A percentile compares a stretch with the other conserved stretches of the same genome.
These are phyloP conservation scores for Pneumocystis canis DNA, from an alignment of 1,139 yeast genomes.

Conservation along the genomic window DNA sequence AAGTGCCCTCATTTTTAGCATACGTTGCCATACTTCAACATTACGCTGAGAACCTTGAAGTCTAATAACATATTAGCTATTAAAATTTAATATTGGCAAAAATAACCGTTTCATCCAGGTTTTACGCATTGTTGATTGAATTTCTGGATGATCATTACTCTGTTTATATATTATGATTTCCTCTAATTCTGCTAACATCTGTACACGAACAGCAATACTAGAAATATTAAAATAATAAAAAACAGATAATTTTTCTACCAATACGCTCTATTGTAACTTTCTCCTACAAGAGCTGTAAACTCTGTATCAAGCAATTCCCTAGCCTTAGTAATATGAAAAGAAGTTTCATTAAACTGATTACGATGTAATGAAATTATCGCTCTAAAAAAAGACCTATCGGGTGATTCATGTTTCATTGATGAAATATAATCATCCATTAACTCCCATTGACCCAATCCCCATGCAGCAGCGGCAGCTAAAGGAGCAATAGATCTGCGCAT, in stretches of 20 bases:
- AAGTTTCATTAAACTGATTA: slow-evolving; percentile 71
- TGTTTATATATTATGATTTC: slow-evolving; percentile 84
- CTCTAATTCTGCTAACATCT: slow-evolving; percentile 91
- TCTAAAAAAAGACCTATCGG: slow-evolving; percentile 86
- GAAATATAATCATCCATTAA: slow-evolving; percentile 80
- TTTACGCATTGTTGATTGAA: slow-evolving; percentile 65
- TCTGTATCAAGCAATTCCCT: slow-evolving; percentile 84
- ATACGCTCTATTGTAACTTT: slow-evolving; percentile 91
- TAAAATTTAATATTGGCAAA: background rate
- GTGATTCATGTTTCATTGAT: slow-evolving; percentile 83
- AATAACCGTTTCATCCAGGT: slow-evolving; percentile 74
- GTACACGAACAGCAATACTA: slow-evolving; percentile 89
- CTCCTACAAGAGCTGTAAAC: slow-evolving; percentile 85
- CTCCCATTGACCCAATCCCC: slow-evolving; percentile 99
- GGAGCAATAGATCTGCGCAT: slow-evolving; percentile 84
- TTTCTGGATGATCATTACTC: slow-evolving; percentile 60
- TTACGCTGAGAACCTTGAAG: slow-evolving; percentile 86
- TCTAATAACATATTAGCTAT: slow-evolving; percentile 4
- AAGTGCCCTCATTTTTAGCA: slow-evolving; percentile 81
- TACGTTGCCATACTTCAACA: slow-evolving; percentile 96
- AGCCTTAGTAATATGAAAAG: slow-evolving; percentile 63
- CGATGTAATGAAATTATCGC: slow-evolving; percentile 79
- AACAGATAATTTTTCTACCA: background rate
- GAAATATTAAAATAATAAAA: background rate
- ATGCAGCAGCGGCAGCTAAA: slow-evolving; percentile 94